Evolutionary conservation across 306 rosid genomes (phyloP), one percentile per base, ranked within the genome.

Genomic region (Medicago ruthenica): DNA sequence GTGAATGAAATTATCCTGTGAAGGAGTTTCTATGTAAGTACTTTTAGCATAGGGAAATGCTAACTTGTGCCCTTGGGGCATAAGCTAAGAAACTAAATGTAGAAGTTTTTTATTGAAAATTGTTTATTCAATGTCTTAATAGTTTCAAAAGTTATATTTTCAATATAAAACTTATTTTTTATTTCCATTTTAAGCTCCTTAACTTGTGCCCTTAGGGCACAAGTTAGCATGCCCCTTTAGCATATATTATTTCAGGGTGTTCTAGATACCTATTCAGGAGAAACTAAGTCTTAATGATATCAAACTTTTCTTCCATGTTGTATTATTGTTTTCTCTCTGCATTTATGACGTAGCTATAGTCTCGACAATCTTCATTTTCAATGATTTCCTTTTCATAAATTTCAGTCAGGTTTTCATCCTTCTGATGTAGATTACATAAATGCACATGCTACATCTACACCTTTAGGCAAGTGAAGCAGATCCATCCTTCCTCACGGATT

Each of bases 381-480:
- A n/a, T 44, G 40, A 58, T 24, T 55, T 36, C 15, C 40, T 76
- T 87, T 67, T 71, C 12, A 65, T 87, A 79, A 72, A 70, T 68
- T 84, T 79, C 89, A 90, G 97, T 90, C 98, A 21, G 97, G 93
- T 75, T 83, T 95, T 77, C 87, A 84, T 76, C 91, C 92, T 72
- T 80, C 84, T 62, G 89, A 95, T 71, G 91, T 95, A 79, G 91
- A 89, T 80, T 95, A 95, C 83, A 79, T 95, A 66, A 90, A 95
- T 85, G 97, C 98, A 6, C 96, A 92, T 83, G 97, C 98, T 45
- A 90, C 98, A 64, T 92, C 97, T 60, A 92, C 96, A 20, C 89
- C 87, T 80, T 77, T 95, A 79, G 98, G 97, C 81, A 88, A 87
- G 84, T 83, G 54, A 40, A 53, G 34, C 64, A 60, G 21, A 77